Evolutionary conservation across 192 early-diverging fungal genomes (phyloP).

Genomic region (Coemansia reversa): DNA sequence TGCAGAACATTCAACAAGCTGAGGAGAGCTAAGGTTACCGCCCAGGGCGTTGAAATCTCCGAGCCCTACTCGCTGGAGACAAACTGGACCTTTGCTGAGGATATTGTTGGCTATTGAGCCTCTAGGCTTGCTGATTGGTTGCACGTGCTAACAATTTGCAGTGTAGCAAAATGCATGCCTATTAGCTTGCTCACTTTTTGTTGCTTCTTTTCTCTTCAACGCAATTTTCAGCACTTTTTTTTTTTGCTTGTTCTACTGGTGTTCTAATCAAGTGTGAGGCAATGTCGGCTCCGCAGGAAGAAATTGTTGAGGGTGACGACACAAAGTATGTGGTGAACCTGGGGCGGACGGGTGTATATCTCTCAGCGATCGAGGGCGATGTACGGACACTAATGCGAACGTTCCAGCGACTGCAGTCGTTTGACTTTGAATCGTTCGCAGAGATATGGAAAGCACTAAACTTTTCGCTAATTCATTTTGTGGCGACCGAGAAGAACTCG

Average conservation of each 20-base stretch:
- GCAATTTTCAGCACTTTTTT: slow-evolving; percentile 1
- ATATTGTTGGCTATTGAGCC: slow-evolving; percentile 71
- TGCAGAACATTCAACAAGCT: slow-evolving; percentile 91
- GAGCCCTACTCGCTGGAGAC: slow-evolving; percentile 84
- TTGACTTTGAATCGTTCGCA: slow-evolving; percentile 52
- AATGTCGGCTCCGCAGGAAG: slow-evolving; percentile 22
- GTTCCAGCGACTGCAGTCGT: slow-evolving; percentile 50
- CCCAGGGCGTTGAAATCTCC: slow-evolving; percentile 75
- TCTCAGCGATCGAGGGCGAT: slow-evolving; percentile 51
- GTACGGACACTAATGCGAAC: slow-evolving; percentile 52
- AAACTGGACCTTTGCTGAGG: slow-evolving; percentile 91
- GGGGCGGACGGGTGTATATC: slow-evolving; percentile 51
- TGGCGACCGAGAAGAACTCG: slow-evolving; percentile 58
- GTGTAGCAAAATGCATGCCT: too few relatives aligned
- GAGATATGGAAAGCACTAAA: slow-evolving; percentile 57
- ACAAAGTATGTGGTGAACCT: slow-evolving; percentile 49
- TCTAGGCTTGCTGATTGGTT: slow-evolving; percentile 32
- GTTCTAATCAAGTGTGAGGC: background rate
- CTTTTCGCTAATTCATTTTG: slow-evolving; percentile 62
- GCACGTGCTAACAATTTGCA: too few relatives aligned
- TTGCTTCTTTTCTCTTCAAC: background rate
- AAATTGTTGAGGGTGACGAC: slow-evolving; percentile 38
- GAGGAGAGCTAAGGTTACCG: slow-evolving; percentile 88
- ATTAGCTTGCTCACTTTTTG: background rate
- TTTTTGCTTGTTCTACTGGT: background rate